Evolutionary conservation across 2,329 filamentous ascomycete genomes (phyloP).

Genomic region (Cladophialophora chaetospira): DNA sequence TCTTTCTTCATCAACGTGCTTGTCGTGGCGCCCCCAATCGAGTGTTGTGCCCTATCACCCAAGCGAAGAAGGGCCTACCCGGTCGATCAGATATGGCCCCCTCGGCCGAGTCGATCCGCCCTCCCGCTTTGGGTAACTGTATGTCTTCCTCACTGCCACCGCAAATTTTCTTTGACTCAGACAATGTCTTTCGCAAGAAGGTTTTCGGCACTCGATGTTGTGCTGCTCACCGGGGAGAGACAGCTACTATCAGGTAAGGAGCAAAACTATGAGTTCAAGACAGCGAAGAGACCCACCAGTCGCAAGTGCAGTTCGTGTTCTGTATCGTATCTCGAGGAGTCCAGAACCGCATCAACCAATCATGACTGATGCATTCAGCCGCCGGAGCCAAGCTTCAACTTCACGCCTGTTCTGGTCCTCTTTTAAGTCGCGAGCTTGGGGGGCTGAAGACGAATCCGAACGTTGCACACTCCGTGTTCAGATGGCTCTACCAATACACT

Average conservation of each 20-base stretch:
- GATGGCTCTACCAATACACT: neutral
- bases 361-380: neutral
- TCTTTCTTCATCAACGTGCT: neutral
- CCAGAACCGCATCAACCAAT: conserved; percentile 1
- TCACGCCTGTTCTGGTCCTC: conserved; percentile 3
- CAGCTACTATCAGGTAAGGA: neutral
- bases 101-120: neutral
- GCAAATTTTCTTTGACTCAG: neutral
- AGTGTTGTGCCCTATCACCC: neutral
- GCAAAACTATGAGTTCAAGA: neutral
- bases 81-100: neutral
- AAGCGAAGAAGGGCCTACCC: neutral
- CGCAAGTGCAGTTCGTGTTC: conserved; percentile 4
- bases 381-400: conserved; percentile 1
- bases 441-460: neutral
- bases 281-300: neutral
- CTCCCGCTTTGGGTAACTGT: too few species aligned
- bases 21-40: too few species aligned
- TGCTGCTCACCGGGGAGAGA: neutral
- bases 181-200: neutral
- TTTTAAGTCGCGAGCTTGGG: neutral
- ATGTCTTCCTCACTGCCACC: neutral
- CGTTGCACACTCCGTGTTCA: conserved; percentile 8
- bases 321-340: conserved; percentile 14
- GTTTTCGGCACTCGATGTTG: too few species aligned